Conservation (phyloP, 345 rosid genomes). For the Euphorbia pulcherrima region DNA sequence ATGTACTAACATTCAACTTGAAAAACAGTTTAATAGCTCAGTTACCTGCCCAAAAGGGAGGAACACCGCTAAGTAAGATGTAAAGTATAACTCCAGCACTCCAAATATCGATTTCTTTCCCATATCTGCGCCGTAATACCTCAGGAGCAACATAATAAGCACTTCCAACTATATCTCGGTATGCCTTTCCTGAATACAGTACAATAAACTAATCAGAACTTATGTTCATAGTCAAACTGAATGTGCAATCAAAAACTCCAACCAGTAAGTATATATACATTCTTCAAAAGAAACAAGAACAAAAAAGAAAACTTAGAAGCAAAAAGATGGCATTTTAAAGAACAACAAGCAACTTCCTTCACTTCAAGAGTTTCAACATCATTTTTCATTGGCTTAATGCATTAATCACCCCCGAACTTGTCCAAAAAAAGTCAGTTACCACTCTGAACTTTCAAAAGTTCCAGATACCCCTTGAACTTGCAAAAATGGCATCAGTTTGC, state of each 20-base stretch:
- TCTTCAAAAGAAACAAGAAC: neutral
- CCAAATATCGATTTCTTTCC: constrained; percentile 32
- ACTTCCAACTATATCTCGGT: constrained; percentile 29
- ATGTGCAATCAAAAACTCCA: neutral
- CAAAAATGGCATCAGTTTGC: too few species aligned
- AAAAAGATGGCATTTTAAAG: neutral
- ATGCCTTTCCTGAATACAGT: constrained; percentile 22
- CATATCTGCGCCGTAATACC: constrained; percentile 27
- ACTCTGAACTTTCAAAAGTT: too few species aligned
- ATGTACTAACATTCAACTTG: neutral
- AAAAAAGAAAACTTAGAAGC: neutral
- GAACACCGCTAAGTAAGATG: constrained; percentile 31
- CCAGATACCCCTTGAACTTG: too few species aligned
- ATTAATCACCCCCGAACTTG: too few species aligned
- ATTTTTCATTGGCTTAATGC: too few species aligned
- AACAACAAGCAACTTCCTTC: neutral
- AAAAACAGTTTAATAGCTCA: neutral
- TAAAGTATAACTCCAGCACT: constrained; percentile 32
- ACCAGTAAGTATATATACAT: neutral
- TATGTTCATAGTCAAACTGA: neutral
- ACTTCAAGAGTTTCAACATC: neutral
- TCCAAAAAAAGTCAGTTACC: too few species aligned
- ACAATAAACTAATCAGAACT: neutral
- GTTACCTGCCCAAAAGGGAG: constrained; percentile 36
- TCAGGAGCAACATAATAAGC: constrained; percentile 32